These are phyloP conservation scores for Echinochloa phyllopogon DNA, from an alignment of 176 grass and related monocot species.

Conservation along the genomic window DNA sequence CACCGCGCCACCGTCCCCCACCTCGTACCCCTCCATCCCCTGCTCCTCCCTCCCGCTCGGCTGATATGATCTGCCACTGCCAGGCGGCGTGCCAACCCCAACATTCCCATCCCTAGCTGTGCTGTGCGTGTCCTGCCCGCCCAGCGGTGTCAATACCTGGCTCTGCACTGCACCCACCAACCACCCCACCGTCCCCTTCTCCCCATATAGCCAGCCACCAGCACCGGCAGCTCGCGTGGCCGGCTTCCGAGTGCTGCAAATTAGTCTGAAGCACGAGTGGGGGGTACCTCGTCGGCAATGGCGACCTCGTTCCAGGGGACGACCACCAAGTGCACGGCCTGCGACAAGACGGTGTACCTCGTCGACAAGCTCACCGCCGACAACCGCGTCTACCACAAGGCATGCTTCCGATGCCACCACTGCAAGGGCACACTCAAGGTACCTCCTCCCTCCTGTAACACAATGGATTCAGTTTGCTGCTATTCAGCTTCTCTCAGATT, in stretches of 20 bases:
- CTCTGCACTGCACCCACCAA: conserved; percentile 33
- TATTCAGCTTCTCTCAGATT: not conserved
- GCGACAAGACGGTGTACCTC: conserved; percentile 96
- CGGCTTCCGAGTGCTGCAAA: not conserved
- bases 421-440: conserved; percentile 99
- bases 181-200: conserved; percentile 35
- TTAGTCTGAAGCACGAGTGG: no score
- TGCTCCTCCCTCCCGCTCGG: not conserved
- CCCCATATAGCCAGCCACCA: conserved; percentile 48
- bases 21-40: not conserved
- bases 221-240: not conserved
- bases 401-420: conserved; percentile 97
- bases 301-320: conserved; percentile 82
- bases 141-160: conserved; percentile 42
- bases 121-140: conserved; percentile 52
- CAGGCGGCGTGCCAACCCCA: conserved; percentile 33
- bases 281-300: no score
- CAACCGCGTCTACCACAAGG: conserved; percentile 98
- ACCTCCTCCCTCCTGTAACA: no score
- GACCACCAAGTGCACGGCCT: conserved; percentile 90
- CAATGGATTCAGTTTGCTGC: not conserved
- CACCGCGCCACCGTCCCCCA: conserved; percentile 12
- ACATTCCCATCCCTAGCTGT: conserved; percentile 52
- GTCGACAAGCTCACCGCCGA: conserved; percentile 99
- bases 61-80: conserved; percentile 12